These are phyloP conservation scores for Piper betle DNA, from an alignment of 164 flowering plant species.

Conservation along the genomic window DNA sequence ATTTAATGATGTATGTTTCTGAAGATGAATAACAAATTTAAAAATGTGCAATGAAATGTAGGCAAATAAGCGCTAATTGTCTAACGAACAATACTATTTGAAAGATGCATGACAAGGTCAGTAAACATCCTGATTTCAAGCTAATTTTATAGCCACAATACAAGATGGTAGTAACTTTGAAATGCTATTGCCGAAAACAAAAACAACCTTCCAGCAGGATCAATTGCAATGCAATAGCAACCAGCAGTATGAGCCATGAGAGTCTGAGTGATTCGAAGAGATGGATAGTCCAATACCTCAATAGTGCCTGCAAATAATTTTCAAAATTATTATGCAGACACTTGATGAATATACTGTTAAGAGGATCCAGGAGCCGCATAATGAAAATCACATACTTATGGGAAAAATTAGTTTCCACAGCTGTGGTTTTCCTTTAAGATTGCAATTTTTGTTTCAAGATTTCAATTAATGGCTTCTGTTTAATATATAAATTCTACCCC, in stretches of 20 bases:
- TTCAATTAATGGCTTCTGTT: no score
- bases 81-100: not conserved
- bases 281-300: constrained; percentile 88
- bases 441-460: no score
- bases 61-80: no score
- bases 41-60: no score
- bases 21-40: no score
- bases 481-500: no score
- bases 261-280: constrained; percentile 69
- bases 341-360: not conserved
- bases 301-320: constrained; percentile 54
- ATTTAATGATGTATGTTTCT: no score
- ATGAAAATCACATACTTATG: no score
- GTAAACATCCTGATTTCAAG: no score
- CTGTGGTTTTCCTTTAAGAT: no score
- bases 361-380: no score
- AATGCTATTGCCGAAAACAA: not conserved
- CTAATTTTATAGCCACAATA: not conserved
- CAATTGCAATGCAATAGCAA: constrained; percentile 96
- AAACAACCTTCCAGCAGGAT: constrained; percentile 77
- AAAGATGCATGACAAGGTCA: not conserved
- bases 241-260: constrained; percentile 97
- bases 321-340: not conserved
- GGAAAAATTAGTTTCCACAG: no score
- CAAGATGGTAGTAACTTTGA: not conserved